Conservation (phyloP, 768 basidiomycete species). For the Russula vinacea region DNA sequence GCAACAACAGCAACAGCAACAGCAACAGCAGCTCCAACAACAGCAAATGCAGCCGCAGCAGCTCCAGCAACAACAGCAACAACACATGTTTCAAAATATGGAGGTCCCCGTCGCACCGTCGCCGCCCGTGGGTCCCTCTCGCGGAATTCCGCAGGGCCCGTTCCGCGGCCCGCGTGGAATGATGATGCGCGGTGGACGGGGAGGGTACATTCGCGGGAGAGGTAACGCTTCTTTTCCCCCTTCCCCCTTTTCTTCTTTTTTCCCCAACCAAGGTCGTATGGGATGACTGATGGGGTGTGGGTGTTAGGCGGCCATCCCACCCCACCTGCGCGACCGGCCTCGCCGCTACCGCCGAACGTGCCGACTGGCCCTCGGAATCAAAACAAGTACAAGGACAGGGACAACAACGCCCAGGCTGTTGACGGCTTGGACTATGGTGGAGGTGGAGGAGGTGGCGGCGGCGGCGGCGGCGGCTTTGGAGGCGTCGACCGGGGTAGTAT, state of each 20-base stretch:
- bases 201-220: constrained; percentile 43
- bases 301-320: constrained; percentile 37
- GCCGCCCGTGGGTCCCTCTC: constrained; percentile 37
- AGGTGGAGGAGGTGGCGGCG: constrained; percentile 52
- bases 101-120: constrained; percentile 52
- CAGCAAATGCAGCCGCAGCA: constrained; percentile 24
- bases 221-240: constrained; percentile 30
- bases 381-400: constrained; percentile 87
- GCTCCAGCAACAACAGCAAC: constrained; percentile 40
- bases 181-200: constrained; percentile 44
- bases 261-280: neutral
- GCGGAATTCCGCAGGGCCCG: constrained; percentile 38
- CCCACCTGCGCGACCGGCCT: constrained; percentile 69
- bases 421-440: constrained; percentile 89
- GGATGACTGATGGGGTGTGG: neutral
- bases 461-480: constrained; percentile 30
- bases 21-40: constrained; percentile 42
- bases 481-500: constrained; percentile 31
- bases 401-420: constrained; percentile 78
- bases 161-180: constrained; percentile 47
- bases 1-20: constrained; percentile 21
- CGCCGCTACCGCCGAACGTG: constrained; percentile 81
- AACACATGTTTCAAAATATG: constrained; percentile 65
- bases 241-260: neutral
- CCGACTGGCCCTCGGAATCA: constrained; percentile 86